A percentile compares a stretch with the other conserved stretches of the same genome.
Evolutionary conservation across 208 protist species (phyloP).

Genomic region (Leishmania lainsoni): DNA sequence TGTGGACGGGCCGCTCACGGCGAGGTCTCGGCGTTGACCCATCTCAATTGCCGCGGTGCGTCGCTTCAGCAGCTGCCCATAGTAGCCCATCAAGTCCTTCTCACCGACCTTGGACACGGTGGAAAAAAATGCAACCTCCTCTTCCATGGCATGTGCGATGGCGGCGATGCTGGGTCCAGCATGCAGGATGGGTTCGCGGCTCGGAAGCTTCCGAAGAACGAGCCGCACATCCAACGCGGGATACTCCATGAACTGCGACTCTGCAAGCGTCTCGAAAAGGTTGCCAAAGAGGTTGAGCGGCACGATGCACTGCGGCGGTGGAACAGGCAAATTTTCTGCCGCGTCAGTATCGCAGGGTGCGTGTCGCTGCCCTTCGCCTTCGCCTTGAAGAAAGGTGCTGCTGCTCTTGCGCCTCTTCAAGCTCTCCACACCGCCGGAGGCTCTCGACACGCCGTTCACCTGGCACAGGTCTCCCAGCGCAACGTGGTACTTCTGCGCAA

Average conservation of each 20-base stretch:
- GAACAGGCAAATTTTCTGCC: not conserved
- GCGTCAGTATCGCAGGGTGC: not conserved
- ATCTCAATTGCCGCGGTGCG: conserved; percentile 47
- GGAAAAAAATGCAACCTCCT: conserved; percentile 42
- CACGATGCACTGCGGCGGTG: conserved; percentile 42
- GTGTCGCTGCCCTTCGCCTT: not conserved
- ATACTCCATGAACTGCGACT: conserved; percentile 48
- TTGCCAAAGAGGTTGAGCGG: conserved; percentile 59
- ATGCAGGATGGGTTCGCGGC: conserved; percentile 53
- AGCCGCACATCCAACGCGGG: conserved; percentile 53
- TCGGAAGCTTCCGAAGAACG: conserved; percentile 48
- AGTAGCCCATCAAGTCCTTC: conserved; percentile 46
- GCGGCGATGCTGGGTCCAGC: conserved; percentile 50
- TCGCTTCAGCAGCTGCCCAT: conserved; percentile 39
- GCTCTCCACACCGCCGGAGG: not conserved
- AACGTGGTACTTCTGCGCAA: conserved; percentile 58
- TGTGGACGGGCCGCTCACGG: not conserved
- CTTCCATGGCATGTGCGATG: conserved; percentile 47
- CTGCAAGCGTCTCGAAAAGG: conserved; percentile 53
- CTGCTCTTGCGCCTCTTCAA: not conserved
- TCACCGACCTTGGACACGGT: conserved; percentile 53
- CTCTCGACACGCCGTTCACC: conserved; percentile 12
- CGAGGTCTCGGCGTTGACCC: conserved; percentile 7
- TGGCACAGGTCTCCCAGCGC: conserved; percentile 24
- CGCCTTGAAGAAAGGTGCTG: not conserved